phyloP scores from a whole-genome alignment of 306 rosid species.

The barrel medic (Medicago truncatula) region DNA sequence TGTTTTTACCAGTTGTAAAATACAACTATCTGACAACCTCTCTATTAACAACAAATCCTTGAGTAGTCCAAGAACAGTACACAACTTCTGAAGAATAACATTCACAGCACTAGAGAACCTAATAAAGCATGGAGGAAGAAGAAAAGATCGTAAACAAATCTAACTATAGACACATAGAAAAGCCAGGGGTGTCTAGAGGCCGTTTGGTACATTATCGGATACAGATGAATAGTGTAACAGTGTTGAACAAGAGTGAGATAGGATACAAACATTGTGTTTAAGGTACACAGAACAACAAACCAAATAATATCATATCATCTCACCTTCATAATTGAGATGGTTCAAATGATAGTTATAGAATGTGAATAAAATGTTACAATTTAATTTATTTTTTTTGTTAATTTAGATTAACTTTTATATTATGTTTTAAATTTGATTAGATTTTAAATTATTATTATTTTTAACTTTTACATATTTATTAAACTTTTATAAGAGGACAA shows the following conservation, averaged over 20 bases:
- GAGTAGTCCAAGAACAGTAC: constrained; percentile 89
- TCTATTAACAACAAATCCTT: constrained; percentile 91
- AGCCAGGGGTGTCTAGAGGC: constrained; percentile 28
- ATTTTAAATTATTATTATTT: neutral
- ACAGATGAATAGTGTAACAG: neutral
- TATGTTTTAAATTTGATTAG: neutral
- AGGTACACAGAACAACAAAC: constrained; percentile 3
- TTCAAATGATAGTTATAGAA: neutral
- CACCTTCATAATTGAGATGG: neutral
- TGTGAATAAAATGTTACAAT: neutral
- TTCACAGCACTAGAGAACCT: constrained; percentile 87
- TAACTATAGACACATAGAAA: constrained; percentile 29
- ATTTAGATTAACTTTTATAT: neutral
- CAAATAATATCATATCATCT: neutral
- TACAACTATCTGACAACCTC: constrained; percentile 95
- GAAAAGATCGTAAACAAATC: constrained; percentile 28
- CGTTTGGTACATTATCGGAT: neutral
- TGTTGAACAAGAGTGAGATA: neutral
- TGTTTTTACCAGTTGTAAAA: constrained; percentile 90
- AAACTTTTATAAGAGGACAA: neutral
- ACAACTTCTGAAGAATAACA: constrained; percentile 92
- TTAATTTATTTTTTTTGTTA: neutral
- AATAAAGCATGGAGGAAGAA: constrained; percentile 42
- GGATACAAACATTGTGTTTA: neutral
- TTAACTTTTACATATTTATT: neutral